Percentiles rank a stretch among this genome's conserved stretches.
Conservation (phyloP, 352 stramenopile genomes). For the Globisporangium cylindrosporum region DNA sequence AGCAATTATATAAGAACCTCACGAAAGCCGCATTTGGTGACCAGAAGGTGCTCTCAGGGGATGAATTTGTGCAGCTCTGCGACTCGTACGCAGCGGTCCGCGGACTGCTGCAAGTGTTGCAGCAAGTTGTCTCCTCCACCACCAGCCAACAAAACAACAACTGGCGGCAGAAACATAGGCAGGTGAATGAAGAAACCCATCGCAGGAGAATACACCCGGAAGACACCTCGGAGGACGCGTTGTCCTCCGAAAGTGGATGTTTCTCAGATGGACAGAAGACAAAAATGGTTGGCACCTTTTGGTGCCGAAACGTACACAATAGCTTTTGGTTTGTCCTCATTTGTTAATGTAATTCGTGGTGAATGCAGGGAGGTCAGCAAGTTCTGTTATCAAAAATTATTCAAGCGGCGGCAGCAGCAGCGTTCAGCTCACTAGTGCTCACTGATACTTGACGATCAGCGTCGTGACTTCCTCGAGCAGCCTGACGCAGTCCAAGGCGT, state of each 20-base stretch:
- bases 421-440: not conserved
- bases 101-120: slow-evolving; percentile 10
- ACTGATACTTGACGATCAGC: slow-evolving; percentile 13
- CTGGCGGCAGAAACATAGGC: no score
- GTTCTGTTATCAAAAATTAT: no score
- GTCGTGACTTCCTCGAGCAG: slow-evolving; percentile 9
- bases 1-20: slow-evolving; percentile 25
- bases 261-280: no score
- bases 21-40: slow-evolving; percentile 30
- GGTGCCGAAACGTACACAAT: not conserved
- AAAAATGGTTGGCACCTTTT: not conserved
- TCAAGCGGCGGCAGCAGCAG: no score
- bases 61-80: slow-evolving; percentile 22
- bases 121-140: not conserved
- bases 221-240: no score
- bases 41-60: slow-evolving; percentile 21
- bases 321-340: no score
- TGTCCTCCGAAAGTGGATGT: no score
- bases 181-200: no score
- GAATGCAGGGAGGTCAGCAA: no score
- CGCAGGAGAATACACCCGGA: no score
- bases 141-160: not conserved
- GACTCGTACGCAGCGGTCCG: slow-evolving; percentile 15
- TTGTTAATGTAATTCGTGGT: no score
- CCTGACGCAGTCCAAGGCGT: not conserved